These are phyloP conservation scores for Jaapia argillacea DNA, from an alignment of 768 basidiomycete genomes.

Conservation along the genomic window DNA sequence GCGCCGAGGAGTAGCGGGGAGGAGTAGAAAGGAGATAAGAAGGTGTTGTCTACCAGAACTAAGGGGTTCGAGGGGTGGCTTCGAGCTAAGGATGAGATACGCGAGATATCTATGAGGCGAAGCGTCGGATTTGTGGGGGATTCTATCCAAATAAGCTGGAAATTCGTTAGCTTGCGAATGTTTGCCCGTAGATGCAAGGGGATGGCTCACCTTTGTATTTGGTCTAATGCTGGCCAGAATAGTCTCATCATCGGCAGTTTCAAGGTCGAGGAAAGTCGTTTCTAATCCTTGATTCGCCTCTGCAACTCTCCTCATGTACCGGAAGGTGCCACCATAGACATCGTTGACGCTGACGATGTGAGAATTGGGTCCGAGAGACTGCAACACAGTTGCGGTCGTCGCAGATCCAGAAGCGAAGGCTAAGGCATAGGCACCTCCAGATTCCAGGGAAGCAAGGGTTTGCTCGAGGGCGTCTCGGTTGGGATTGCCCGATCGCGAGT, in stretches of 20 bases:
- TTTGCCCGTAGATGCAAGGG: neutral
- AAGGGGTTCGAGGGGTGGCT: slow-evolving; percentile 57
- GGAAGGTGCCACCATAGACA: slow-evolving; percentile 89
- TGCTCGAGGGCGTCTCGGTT: slow-evolving; percentile 75
- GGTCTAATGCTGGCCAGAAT: slow-evolving; percentile 54
- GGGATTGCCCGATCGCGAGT: slow-evolving; percentile 84
- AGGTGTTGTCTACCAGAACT: slow-evolving; percentile 90
- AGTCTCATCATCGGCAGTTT: slow-evolving; percentile 52
- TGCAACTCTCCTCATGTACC: slow-evolving; percentile 69
- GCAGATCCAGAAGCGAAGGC: slow-evolving; percentile 84
- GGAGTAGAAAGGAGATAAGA: slow-evolving; percentile 85
- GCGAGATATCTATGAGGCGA: slow-evolving; percentile 70
- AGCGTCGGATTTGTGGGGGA: slow-evolving; percentile 93
- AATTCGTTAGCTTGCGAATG: neutral
- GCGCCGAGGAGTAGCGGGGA: slow-evolving; percentile 81
- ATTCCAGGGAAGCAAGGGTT: slow-evolving; percentile 71
- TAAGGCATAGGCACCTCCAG: slow-evolving; percentile 59
- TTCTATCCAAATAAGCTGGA: slow-evolving; percentile 88
- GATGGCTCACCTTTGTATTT: slow-evolving; percentile 66
- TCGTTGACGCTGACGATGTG: slow-evolving; percentile 88
- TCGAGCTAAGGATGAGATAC: slow-evolving; percentile 56
- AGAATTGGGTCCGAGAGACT: slow-evolving; percentile 60
- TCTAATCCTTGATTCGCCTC: slow-evolving; percentile 53
- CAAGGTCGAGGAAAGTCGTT: slow-evolving; percentile 75
- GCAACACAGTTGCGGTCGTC: slow-evolving; percentile 75